These are phyloP conservation scores for Biscogniauxia mediterranea DNA, from an alignment of 2,329 filamentous ascomycete species.

Conservation along the genomic window DNA sequence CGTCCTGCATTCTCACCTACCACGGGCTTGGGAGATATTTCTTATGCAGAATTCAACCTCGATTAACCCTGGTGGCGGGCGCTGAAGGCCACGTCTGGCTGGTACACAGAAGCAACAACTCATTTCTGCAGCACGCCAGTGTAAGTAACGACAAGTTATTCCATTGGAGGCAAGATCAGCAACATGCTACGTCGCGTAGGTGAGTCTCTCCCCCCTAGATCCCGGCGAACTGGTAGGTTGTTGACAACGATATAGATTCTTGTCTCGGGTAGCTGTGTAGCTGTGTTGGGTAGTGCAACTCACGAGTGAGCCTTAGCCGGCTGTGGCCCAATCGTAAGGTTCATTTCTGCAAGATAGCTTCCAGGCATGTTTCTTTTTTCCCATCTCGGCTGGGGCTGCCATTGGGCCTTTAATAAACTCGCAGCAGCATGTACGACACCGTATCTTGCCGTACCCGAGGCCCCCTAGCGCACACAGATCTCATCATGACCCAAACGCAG, in stretches of 20 bases:
- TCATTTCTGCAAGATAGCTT: conserved; percentile 12
- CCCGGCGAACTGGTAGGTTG: conserved; percentile 12
- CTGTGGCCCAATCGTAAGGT: conserved; percentile 21
- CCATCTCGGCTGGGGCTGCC: conserved; percentile 12
- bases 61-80: conserved; percentile 24
- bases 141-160: conserved; percentile 10
- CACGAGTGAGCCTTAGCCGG: conserved; percentile 15
- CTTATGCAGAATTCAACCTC: conserved; percentile 20
- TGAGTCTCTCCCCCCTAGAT: conserved; percentile 11
- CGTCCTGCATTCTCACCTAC: background rate
- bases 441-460: conserved; percentile 17
- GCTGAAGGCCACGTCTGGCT: conserved; percentile 11
- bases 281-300: conserved; percentile 19
- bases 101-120: conserved; percentile 17
- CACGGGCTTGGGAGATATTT: conserved; percentile 6
- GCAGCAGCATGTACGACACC: conserved; percentile 20
- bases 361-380: conserved; percentile 22
- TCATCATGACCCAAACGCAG: conserved; percentile 3
- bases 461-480: conserved; percentile 12
- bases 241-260: conserved; percentile 19
- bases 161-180: conserved; percentile 18
- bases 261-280: conserved; percentile 24
- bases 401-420: conserved; percentile 18
- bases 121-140: conserved; percentile 18
- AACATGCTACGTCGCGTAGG: conserved; percentile 16